Conservation (phyloP, 1,139 yeast genomes). For the Maudiozyma humilis region DNA sequence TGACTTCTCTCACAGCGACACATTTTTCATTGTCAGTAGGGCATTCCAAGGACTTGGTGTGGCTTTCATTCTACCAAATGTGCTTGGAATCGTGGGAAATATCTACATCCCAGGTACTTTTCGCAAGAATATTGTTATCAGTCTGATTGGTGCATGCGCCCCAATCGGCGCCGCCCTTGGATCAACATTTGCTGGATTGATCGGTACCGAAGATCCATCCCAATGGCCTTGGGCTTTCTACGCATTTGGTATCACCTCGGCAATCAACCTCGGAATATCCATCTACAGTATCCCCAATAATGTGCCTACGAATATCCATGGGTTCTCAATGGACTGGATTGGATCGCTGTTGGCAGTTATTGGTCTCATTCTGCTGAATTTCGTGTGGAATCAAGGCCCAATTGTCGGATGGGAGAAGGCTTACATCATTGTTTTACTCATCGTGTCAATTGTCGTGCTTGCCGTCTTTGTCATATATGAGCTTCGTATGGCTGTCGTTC, state of each 20-base stretch:
- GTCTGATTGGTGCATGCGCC: conserved; percentile 46
- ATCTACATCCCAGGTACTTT: conserved; percentile 38
- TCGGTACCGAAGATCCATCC: conserved; percentile 34
- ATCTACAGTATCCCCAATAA: conserved; percentile 34
- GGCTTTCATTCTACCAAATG: conserved; percentile 46
- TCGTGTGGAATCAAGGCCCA: conserved; percentile 51
- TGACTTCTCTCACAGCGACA: conserved; percentile 36
- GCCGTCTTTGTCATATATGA: conserved; percentile 28
- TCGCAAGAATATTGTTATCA: conserved; percentile 45
- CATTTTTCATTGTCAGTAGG: conserved; percentile 43
- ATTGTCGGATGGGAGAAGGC: conserved; percentile 42
- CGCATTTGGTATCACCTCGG: conserved; percentile 36
- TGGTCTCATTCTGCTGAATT: conserved; percentile 43
- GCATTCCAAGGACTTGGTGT: conserved; percentile 51
- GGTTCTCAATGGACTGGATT: conserved; percentile 35
- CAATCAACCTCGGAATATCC: conserved; percentile 30
- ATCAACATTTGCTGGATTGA: conserved; percentile 41
- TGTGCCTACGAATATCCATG: conserved; percentile 21
- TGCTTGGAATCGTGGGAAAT: conserved; percentile 44
- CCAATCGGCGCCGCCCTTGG: conserved; percentile 50
- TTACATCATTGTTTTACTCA: conserved; percentile 40
- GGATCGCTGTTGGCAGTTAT: conserved; percentile 42
- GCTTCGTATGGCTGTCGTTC: conserved; percentile 29
- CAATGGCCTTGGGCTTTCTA: conserved; percentile 50
- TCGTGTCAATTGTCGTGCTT: conserved; percentile 36